Percentiles rank a stretch among this genome's conserved stretches.
phyloP scores from a whole-genome alignment of 768 basidiomycete species.

The Podaxis rugospora region DNA sequence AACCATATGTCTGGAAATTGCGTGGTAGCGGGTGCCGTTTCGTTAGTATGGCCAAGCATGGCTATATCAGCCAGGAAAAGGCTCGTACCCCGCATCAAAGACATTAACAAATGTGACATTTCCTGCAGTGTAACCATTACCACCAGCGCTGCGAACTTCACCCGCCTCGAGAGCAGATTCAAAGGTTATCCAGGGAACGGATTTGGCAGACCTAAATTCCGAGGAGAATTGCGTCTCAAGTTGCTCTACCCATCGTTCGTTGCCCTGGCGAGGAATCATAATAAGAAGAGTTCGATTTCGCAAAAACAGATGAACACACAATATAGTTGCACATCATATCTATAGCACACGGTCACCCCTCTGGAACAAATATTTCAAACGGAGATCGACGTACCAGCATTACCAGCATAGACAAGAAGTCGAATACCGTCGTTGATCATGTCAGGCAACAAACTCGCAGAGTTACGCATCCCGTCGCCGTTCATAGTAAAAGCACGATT shows the following conservation, averaged over 20 bases:
- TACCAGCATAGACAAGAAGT: constrained; percentile 86
- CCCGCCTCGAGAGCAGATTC: constrained; percentile 56
- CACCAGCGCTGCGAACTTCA: constrained; percentile 65
- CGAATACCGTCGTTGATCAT: constrained; percentile 80
- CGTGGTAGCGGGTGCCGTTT: background rate
- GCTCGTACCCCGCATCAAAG: constrained; percentile 71
- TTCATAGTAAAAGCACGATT: constrained; percentile 77
- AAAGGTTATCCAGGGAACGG: constrained; percentile 54
- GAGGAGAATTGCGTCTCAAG: constrained; percentile 59
- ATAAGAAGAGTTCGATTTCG: background rate
- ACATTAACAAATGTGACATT: constrained; percentile 81
- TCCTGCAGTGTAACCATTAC: constrained; percentile 60
- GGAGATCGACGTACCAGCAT: constrained; percentile 50
- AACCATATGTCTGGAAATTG: constrained; percentile 72
- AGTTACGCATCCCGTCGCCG: constrained; percentile 86
- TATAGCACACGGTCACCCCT: constrained; percentile 17
- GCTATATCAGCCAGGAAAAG: background rate
- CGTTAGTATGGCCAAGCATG: background rate
- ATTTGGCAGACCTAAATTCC: constrained; percentile 50
- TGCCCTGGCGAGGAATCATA: constrained; percentile 42
- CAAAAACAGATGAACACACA: constrained; percentile 24
- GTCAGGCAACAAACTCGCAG: constrained; percentile 71
- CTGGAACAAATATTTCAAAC: background rate
- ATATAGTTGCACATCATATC: constrained; percentile 91
- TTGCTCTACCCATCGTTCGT: constrained; percentile 69